Evolutionary conservation across 2,329 filamentous ascomycete species (phyloP), one percentile per base, ranked within the genome.

Genomic region (Aspergillus fischeri): DNA sequence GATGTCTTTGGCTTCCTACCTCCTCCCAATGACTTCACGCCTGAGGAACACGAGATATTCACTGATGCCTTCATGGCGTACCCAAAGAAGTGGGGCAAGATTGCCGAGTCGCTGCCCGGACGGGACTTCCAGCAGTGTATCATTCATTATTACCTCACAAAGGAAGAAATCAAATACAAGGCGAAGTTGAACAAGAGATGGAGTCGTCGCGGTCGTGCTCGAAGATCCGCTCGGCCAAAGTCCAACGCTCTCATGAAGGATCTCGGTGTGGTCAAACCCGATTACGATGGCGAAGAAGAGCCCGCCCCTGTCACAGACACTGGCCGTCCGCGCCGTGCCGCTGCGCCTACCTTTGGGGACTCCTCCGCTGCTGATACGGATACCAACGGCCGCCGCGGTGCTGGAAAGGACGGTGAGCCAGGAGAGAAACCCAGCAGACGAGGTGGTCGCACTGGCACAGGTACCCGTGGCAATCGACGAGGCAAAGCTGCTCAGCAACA

Each of bases 31-130:
- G 76, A 81, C 56, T 81, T 81, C 60, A 78, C 75, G 0, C 67
- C 71, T 0, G 73, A 77, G 49, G 79, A 81, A 63, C 78, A 81
- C 55, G 69, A 71, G 29, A 67, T 69, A 1, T 81, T 81, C 62
- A 76, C 75, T 1, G 71, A 78, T 54, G 76, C 77, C 17, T 81
- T 80, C 60, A 77, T 79, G 70, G 69, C 74, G 4, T 67, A 75
- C 54, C 79, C 79, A 2, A 81, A 81, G 70, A 78, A 77, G 69
- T 81, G 78, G 76, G 77, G 79, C 24, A 79, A 78, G 61, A 81
- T 81, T 58, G 79, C 79, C 3, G 76, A 79, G 52, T 68, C 72
- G 25, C 62, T 81, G 27, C 76, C 77, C 38, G 75, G 74, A 11
- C 75, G 79, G 24, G 72, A 73, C 41, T 81, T 77, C 67, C 73